Evolutionary conservation across 108 stramenopile genomes (phyloP).

Genomic region (Fistulifera pelliculosa): DNA sequence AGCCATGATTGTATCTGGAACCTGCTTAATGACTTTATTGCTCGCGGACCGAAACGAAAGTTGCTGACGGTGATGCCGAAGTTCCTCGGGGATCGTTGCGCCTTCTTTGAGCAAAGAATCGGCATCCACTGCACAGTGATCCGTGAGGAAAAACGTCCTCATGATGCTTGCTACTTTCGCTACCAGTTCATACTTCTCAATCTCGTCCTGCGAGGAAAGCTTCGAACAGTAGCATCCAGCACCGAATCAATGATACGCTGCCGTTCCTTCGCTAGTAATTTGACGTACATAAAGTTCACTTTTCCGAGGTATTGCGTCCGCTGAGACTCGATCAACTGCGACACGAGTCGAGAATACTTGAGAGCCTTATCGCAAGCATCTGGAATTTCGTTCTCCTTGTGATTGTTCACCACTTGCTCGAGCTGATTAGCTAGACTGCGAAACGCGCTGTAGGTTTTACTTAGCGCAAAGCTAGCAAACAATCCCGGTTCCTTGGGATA

Average conservation of each 20-base stretch:
- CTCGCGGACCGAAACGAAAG: too few species aligned
- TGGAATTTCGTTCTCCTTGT: background rate
- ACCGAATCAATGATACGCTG: constrained; percentile 26
- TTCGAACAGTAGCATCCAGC: constrained; percentile 25
- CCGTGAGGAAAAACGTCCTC: constrained; percentile 42
- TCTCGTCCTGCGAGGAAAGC: constrained; percentile 21
- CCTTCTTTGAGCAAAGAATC: too few species aligned
- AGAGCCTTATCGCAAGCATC: constrained; percentile 6
- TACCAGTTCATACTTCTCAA: constrained; percentile 11
- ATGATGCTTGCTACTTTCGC: constrained; percentile 21
- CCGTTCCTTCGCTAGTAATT: constrained; percentile 38
- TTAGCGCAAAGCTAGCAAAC: constrained; percentile 29
- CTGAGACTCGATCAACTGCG: constrained; percentile 36
- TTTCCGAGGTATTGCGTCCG: constrained; percentile 35
- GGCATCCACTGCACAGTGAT: constrained; percentile 31
- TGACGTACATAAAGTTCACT: constrained; percentile 48
- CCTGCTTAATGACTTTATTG: too few species aligned
- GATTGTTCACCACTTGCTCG: constrained; percentile 18
- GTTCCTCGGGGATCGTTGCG: too few species aligned
- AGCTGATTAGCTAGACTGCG: constrained; percentile 33
- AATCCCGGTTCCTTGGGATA: background rate
- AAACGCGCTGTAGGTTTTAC: constrained; percentile 45
- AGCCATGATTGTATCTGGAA: too few species aligned
- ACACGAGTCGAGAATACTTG: constrained; percentile 27
- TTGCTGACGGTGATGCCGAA: too few species aligned